Evolutionary conservation across 805 yeast genomes (phyloP).

Genomic region (Candida krabiensis): DNA sequence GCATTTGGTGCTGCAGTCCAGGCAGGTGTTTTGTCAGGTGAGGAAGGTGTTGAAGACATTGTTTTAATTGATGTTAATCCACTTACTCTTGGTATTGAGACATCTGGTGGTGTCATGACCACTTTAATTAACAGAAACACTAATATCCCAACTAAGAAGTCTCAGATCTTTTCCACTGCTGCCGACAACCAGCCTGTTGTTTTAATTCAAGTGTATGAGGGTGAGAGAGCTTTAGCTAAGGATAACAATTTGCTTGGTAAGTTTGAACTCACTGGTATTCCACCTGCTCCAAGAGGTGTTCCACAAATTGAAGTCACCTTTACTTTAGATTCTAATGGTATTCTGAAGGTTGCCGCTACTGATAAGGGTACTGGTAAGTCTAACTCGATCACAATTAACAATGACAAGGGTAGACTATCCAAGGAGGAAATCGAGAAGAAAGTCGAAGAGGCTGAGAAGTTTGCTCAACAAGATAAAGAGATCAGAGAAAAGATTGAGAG

Average conservation of each 20-base stretch:
- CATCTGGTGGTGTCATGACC: constrained; percentile 98
- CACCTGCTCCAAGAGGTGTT: constrained; percentile 90
- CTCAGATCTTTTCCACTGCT: constrained; percentile 93
- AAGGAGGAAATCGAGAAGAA: constrained; percentile 95
- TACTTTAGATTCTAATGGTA: constrained; percentile 84
- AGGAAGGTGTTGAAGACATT: constrained; percentile 87
- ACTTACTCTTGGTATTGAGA: constrained; percentile 92
- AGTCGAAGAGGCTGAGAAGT: constrained; percentile 97
- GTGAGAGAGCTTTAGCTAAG: constrained; percentile 93
- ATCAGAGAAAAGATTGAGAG: constrained; percentile 84
- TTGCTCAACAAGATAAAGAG: constrained; percentile 85
- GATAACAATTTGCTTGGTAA: constrained; percentile 90
- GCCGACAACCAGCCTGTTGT: constrained; percentile 97
- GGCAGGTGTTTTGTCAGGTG: constrained; percentile 97
- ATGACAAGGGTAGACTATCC: constrained; percentile 91
- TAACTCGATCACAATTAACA: constrained; percentile 87
- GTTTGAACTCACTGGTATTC: constrained; percentile 82
- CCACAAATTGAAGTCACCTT: constrained; percentile 92
- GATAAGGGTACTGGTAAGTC: constrained; percentile 95
- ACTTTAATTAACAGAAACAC: constrained; percentile 93
- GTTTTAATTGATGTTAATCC: constrained; percentile 93
- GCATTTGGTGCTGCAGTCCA: constrained; percentile 99
- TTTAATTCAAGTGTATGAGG: constrained; percentile 90
- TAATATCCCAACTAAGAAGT: constrained; percentile 92
- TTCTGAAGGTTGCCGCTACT: constrained; percentile 79